Evolutionary conservation across 441 rosid genomes (phyloP).

Genomic region (Euphorbia celastroides): DNA sequence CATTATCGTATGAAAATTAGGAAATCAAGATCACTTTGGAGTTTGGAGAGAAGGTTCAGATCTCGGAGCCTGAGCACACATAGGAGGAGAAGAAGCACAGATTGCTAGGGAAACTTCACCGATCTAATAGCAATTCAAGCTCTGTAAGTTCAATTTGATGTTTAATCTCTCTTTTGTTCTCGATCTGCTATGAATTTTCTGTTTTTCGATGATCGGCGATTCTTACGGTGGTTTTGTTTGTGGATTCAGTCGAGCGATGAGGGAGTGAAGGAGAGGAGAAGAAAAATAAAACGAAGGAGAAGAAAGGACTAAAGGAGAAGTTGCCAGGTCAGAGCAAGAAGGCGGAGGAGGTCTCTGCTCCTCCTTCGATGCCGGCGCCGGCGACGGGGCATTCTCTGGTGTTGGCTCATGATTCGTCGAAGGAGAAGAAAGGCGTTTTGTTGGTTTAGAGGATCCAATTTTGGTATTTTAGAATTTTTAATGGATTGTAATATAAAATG

Average conservation of each 20-base stretch:
- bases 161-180: background rate
- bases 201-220: background rate
- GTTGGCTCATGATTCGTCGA: too few relatives aligned
- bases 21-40: constrained; percentile 46
- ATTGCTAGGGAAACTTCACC: constrained; percentile 57
- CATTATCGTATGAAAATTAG: too few relatives aligned
- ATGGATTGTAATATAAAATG: too few relatives aligned
- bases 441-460: too few relatives aligned
- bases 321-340: constrained; percentile 51
- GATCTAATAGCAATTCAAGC: constrained; percentile 65
- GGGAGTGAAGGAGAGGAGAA: constrained; percentile 56
- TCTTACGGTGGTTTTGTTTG: background rate
- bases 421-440: too few relatives aligned
- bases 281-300: constrained; percentile 47
- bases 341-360: constrained; percentile 27
- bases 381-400: too few relatives aligned
- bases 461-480: too few relatives aligned
- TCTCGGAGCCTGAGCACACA: constrained; percentile 32
- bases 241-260: constrained; percentile 69
- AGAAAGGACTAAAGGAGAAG: constrained; percentile 48
- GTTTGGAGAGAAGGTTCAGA: constrained; percentile 54
- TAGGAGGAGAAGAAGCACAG: constrained; percentile 46
- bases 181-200: background rate
- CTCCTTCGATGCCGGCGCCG: constrained; percentile 27
- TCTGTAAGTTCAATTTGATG: constrained; percentile 49